Conservation (phyloP, 1,284 basidiomycete species). For the Pholiota adiposa region DNA sequence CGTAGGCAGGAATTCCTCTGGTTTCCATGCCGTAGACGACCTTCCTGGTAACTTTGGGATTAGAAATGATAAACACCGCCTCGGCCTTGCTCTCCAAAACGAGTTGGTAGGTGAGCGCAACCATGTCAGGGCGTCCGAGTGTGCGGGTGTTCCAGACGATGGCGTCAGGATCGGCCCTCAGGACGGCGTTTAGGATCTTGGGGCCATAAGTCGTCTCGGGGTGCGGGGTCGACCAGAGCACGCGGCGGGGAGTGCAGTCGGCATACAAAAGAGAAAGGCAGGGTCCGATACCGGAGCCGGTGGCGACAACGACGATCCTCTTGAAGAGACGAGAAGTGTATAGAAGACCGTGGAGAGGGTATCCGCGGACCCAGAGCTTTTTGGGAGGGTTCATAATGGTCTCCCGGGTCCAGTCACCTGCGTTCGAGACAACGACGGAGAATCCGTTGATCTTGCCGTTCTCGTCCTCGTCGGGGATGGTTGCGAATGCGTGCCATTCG, state of each 20-base stretch:
- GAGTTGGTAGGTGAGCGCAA: conserved; percentile 36
- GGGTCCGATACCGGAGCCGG: conserved; percentile 42
- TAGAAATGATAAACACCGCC: conserved; percentile 43
- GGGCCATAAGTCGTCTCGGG: conserved; percentile 39
- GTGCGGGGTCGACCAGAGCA: conserved; percentile 42
- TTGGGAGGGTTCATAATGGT: conserved; percentile 36
- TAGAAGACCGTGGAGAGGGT: conserved; percentile 39
- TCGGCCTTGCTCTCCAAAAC: conserved; percentile 38
- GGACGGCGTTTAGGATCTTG: conserved; percentile 35
- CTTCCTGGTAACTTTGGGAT: conserved; percentile 39
- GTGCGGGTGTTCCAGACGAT: conserved; percentile 38
- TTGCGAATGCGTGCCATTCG: conserved; percentile 41
- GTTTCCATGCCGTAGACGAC: conserved; percentile 43
- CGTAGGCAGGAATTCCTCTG: conserved; percentile 42
- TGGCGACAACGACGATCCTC: conserved; percentile 41
- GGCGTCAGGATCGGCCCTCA: conserved; percentile 39
- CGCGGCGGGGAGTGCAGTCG: conserved; percentile 35
- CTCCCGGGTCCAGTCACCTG: conserved; percentile 42
- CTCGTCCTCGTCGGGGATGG: conserved; percentile 34
- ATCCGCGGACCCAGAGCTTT: conserved; percentile 42
- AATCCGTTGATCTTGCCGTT: conserved; percentile 32
- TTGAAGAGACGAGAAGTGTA: conserved; percentile 40
- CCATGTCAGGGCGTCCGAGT: conserved; percentile 41
- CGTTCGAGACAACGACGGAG: conserved; percentile 39
- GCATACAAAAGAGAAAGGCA: conserved; percentile 37